phyloP scores from a whole-genome alignment of 164 flowering plant genomes.

The Vitis amurensis region DNA sequence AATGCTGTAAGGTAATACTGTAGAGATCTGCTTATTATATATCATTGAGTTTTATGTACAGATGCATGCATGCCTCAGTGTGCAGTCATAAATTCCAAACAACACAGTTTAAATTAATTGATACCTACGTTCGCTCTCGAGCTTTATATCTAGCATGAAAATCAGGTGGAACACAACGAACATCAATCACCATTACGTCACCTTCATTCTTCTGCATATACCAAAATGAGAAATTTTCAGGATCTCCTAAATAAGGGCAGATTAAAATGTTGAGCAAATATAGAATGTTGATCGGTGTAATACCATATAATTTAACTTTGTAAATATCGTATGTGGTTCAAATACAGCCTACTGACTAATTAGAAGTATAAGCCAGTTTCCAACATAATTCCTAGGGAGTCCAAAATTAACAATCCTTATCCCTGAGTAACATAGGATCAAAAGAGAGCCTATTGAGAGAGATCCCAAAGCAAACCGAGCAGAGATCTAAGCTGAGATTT shows the following conservation, averaged over 20 bases:
- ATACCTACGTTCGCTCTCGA: conserved; percentile 91
- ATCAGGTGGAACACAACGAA: conserved; percentile 67
- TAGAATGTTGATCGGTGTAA: too few relatives aligned
- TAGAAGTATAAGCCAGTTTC: too few relatives aligned
- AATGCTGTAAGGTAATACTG: background rate
- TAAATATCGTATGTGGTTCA: too few relatives aligned
- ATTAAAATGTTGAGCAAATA: background rate
- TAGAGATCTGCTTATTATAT: background rate
- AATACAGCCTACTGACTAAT: too few relatives aligned
- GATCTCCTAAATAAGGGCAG: background rate
- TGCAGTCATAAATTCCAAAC: background rate
- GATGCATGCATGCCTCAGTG: background rate
- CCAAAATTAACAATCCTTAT: too few relatives aligned
- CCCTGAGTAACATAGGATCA: too few relatives aligned
- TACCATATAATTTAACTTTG: too few relatives aligned
- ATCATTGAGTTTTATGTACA: background rate
- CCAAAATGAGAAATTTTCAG: conserved; percentile 12
- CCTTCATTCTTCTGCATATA: conserved; percentile 74
- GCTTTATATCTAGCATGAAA: conserved; percentile 94
- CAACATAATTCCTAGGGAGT: too few relatives aligned
- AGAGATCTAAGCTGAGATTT: too few relatives aligned
- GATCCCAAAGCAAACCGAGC: too few relatives aligned
- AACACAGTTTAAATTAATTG: conserved; percentile 11
- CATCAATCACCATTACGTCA: conserved; percentile 79
- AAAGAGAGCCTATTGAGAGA: too few relatives aligned